Evolutionary conservation across 2,329 filamentous ascomycete genomes (phyloP).

Genomic region (Phoma sp.): DNA sequence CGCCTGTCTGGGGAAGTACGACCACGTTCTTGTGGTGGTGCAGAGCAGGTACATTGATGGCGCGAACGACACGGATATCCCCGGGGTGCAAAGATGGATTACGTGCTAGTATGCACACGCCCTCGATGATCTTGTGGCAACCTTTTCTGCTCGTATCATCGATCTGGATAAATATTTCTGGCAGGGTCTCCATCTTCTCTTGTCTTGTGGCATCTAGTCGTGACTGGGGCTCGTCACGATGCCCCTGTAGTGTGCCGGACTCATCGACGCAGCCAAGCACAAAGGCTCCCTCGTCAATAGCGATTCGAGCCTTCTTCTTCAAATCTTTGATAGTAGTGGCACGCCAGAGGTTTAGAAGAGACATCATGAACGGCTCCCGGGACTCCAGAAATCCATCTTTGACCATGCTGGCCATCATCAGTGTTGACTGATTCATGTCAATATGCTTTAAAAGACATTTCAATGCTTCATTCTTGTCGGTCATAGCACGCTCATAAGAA

Average conservation of each 20-base stretch:
- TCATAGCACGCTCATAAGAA: constrained; percentile 73
- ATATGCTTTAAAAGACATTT: constrained; percentile 74
- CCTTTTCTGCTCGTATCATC: constrained; percentile 61
- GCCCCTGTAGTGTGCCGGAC: constrained; percentile 74
- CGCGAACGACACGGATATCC: constrained; percentile 85
- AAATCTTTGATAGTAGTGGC: constrained; percentile 88
- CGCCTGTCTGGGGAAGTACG: constrained; percentile 82
- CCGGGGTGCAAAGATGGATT: constrained; percentile 95
- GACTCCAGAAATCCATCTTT: constrained; percentile 76
- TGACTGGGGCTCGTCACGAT: constrained; percentile 60
- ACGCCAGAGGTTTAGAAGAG: constrained; percentile 81
- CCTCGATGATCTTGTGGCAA: constrained; percentile 70
- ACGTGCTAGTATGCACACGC: constrained; percentile 81
- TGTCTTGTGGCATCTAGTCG: constrained; percentile 54
- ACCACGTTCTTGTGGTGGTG: constrained; percentile 83
- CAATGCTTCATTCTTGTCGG: constrained; percentile 67
- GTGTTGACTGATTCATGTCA: constrained; percentile 82
- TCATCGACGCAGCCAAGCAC: constrained; percentile 90
- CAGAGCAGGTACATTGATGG: constrained; percentile 75
- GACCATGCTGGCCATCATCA: constrained; percentile 77
- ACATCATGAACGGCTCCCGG: constrained; percentile 80
- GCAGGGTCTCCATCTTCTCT: constrained; percentile 56
- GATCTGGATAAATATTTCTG: constrained; percentile 89
- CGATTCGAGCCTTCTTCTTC: constrained; percentile 89
- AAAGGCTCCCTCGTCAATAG: constrained; percentile 82